Conservation (phyloP, 2,329 filamentous ascomycete species). For the Waltergamsia citrina region DNA sequence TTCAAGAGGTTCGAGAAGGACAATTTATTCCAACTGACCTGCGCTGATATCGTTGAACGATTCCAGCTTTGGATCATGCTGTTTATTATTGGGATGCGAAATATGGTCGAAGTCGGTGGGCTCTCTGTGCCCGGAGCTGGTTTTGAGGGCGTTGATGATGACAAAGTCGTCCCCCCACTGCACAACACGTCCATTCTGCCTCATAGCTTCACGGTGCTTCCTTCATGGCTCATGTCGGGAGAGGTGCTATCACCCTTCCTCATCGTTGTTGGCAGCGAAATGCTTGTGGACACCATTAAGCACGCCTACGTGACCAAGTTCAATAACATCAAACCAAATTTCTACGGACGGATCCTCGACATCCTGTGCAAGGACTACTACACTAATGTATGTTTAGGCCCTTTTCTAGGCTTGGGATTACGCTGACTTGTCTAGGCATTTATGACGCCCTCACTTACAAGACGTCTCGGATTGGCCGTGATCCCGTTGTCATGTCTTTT, state of each 20-base stretch:
- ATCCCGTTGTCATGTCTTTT: slow-evolving; percentile 92
- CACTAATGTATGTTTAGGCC: slow-evolving; percentile 57
- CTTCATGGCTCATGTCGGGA: slow-evolving; percentile 65
- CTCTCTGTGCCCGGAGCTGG: slow-evolving; percentile 54
- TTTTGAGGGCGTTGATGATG: slow-evolving; percentile 28
- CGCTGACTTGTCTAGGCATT: slow-evolving; percentile 55
- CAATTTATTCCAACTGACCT: slow-evolving; percentile 92
- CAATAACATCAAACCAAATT: slow-evolving; percentile 87
- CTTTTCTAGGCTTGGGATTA: neutral
- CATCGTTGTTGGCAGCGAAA: slow-evolving; percentile 90
- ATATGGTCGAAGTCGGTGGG: slow-evolving; percentile 90
- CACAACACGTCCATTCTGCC: slow-evolving; percentile 71
- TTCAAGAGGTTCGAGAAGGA: slow-evolving; percentile 99
- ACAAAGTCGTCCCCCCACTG: slow-evolving; percentile 44
- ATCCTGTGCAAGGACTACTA: slow-evolving; percentile 98
- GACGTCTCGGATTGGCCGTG: slow-evolving; percentile 80
- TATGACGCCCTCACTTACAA: slow-evolving; percentile 78
- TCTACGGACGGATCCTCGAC: slow-evolving; percentile 86
- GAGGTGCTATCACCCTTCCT: slow-evolving; percentile 90
- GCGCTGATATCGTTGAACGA: slow-evolving; percentile 90
- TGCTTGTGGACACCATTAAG: slow-evolving; percentile 94
- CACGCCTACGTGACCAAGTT: slow-evolving; percentile 98
- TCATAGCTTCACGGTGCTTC: slow-evolving; percentile 82
- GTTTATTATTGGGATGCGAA: slow-evolving; percentile 89
- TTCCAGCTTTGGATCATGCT: slow-evolving; percentile 98